Conservation (phyloP, 2,329 filamentous ascomycete genomes). For the Karstenula rhodostoma region DNA sequence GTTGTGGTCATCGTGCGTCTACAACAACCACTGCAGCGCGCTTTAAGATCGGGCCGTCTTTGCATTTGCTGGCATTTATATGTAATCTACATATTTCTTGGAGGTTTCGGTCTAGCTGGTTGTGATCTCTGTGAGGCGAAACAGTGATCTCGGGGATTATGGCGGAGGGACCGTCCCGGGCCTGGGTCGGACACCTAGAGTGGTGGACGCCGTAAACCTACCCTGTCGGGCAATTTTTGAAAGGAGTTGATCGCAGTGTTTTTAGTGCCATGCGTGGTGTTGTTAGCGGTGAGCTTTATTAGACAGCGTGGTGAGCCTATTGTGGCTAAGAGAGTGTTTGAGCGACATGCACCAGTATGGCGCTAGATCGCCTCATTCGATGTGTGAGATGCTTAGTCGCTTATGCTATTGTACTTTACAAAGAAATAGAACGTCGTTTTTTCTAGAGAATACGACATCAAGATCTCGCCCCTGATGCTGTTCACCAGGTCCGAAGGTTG, state of each 20-base stretch:
- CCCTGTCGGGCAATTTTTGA: not conserved
- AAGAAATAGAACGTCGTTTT: not conserved
- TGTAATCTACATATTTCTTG: not conserved
- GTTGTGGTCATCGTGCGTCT: conserved; percentile 23
- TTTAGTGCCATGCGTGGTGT: conserved; percentile 1
- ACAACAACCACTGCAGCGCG: not conserved
- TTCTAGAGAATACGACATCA: not conserved
- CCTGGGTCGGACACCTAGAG: not conserved
- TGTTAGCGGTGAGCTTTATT: conserved; percentile 4
- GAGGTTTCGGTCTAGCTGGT: not conserved
- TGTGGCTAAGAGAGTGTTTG: not conserved
- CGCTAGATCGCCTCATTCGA: not conserved
- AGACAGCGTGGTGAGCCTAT: not conserved
- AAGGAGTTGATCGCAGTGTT: not conserved
- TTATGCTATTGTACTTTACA: not conserved
- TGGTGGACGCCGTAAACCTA: not conserved
- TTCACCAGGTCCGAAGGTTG: too few species aligned
- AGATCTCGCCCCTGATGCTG: not conserved
- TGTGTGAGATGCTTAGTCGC: not conserved
- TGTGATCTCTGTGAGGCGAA: not conserved
- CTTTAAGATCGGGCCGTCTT: not conserved
- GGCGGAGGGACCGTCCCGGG: not conserved
- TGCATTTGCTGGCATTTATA: not conserved
- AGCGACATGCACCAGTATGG: not conserved
- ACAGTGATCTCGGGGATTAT: not conserved